Percentiles rank a stretch among this genome's conserved stretches.
Evolutionary conservation across 345 rosid genomes (phyloP).

Genomic region (Aurinia saxatilis): DNA sequence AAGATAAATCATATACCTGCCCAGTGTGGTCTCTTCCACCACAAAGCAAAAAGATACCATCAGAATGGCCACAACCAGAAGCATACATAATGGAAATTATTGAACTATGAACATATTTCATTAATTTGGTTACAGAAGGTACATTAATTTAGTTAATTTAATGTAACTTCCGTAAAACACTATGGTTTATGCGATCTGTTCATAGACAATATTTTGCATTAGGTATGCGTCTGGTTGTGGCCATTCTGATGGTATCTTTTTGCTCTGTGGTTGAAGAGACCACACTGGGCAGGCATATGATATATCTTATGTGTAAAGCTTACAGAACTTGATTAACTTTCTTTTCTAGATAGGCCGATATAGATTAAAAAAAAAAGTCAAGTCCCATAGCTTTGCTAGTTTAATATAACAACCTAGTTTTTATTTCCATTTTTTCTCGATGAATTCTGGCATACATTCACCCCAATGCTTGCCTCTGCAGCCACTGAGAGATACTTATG

Average conservation of each 20-base stretch:
- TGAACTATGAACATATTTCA: no score
- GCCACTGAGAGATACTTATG: slow-evolving; percentile 79
- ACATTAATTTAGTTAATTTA: no score
- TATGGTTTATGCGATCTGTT: no score
- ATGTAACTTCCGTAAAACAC: no score
- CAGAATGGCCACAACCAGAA: no score
- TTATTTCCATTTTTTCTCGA: neutral
- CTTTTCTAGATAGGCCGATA: no score
- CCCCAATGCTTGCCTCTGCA: slow-evolving; percentile 25
- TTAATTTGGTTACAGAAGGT: no score
- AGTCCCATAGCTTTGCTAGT: neutral
- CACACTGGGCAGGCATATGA: slow-evolving; percentile 55
- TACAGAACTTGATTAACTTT: neutral
- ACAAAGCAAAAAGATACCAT: no score
- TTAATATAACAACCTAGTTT: neutral
- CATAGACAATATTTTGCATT: neutral
- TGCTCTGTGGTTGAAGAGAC: slow-evolving; percentile 85
- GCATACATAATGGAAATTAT: no score
- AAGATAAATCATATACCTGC: no score
- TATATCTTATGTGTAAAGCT: neutral
- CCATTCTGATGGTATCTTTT: no score
- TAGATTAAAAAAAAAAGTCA: neutral
- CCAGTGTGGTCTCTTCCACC: no score
- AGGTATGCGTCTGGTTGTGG: slow-evolving; percentile 87
- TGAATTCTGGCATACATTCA: neutral